Base-by-base conservation (phyloP, 2,329 filamentous ascomycete species). In the Fusarium odoratissimum region DNA sequence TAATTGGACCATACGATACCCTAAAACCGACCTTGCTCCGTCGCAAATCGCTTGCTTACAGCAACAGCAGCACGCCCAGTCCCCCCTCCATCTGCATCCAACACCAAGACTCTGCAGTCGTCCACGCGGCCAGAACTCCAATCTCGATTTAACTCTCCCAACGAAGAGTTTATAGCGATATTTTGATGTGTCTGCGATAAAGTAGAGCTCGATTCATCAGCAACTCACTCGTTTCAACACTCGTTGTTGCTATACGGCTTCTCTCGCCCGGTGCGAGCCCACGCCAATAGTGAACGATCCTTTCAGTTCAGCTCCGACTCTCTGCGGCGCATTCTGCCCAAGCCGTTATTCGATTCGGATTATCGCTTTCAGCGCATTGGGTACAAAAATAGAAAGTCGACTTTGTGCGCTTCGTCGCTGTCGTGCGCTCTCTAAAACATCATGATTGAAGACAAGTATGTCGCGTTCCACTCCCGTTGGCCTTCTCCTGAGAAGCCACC, bases 381-480 rank as follows among this genome's bases (percentile, higher is more conserved):
- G 40, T 45, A 31, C 60, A 37, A 17, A 21, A 51, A 40, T 58
- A 52, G 46, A 48, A 49, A 37, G 48, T 41, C 41, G 23, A 28
- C 42, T 54, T 57, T 40, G 60, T 68, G 66, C 75, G 66, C 62
- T 70, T 60, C 45, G 72, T 72, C 60, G 69, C 69, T 67, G 61
- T 55, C 44, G 64, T 63, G 66, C 66, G 58, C 69, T 73, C 72
- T 44, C 67, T 67, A 44, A 49, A 45, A 66, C 69, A 76, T 61
- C 58, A 82, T 82, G 81, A 72, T 83, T 75, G 81, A 82, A 67
- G 81, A 83, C 75, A 83, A 83, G 81, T 83, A 80, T 62, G 81
- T 78, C 67, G 56, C 56, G 58, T 59, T 54, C 46, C 31, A 30
- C 57, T 49, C 60, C 51, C 31, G 41, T 23, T 69, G 46, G 52